phyloP scores from a whole-genome alignment of 345 rosid genomes.

The Firmiana major region DNA sequence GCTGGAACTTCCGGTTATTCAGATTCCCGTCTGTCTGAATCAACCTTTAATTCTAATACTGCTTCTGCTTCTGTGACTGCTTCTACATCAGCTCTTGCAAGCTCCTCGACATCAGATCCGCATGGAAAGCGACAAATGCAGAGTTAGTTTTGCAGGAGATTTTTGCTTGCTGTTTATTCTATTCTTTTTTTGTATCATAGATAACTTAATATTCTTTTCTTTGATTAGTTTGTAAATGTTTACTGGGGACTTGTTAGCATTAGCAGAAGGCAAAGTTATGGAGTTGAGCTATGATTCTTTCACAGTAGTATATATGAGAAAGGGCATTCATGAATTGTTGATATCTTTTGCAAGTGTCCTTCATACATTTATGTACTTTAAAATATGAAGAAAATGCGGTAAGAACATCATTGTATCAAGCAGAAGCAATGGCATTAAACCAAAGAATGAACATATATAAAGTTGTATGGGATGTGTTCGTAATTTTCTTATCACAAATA shows the following conservation, averaged over 20 bases:
- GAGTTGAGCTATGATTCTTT: neutral
- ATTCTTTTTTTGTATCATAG: neutral
- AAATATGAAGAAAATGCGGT: no score
- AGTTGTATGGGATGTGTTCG: no score
- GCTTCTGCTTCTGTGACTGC: slow-evolving; percentile 31
- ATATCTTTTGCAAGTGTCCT: no score
- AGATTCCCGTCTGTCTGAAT: slow-evolving; percentile 36
- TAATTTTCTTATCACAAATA: no score
- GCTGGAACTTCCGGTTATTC: slow-evolving; percentile 37
- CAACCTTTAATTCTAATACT: slow-evolving; percentile 37
- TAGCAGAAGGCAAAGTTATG: neutral
- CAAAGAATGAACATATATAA: no score
- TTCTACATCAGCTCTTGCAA: slow-evolving; percentile 25
- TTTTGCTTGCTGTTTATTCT: neutral
- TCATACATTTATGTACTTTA: no score
- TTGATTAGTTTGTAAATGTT: neutral
- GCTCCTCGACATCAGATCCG: slow-evolving; percentile 31
- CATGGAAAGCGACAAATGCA: slow-evolving; percentile 48
- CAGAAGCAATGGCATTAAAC: no score
- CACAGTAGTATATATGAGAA: neutral
- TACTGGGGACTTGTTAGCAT: neutral
- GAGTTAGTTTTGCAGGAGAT: slow-evolving; percentile 26
- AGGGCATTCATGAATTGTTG: no score
- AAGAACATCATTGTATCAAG: no score
- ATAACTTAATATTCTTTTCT: no score